phyloP scores from a whole-genome alignment of 2,329 filamentous ascomycete genomes.

The Xylariaceae sp. region DNA sequence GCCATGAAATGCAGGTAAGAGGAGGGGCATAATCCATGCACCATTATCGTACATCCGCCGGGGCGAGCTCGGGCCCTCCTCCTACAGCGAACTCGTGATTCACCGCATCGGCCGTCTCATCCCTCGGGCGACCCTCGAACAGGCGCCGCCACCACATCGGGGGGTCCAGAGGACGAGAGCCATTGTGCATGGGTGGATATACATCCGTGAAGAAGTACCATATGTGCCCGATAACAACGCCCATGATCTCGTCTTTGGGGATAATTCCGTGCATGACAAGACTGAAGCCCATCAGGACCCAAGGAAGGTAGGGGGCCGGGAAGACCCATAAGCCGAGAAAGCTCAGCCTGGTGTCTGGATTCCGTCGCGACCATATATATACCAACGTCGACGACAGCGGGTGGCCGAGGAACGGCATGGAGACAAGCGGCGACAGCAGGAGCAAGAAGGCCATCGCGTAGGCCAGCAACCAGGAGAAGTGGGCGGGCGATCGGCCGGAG shows the following conservation, averaged over 20 bases:
- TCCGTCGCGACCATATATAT: constrained; percentile 95
- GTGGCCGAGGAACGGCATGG: constrained; percentile 90
- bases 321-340: constrained; percentile 87
- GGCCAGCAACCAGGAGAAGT: constrained; percentile 90
- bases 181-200: constrained; percentile 84
- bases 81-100: constrained; percentile 60
- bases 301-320: constrained; percentile 88
- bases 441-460: constrained; percentile 80
- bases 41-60: constrained; percentile 34
- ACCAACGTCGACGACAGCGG: constrained; percentile 88
- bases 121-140: constrained; percentile 57
- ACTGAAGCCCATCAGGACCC: constrained; percentile 91
- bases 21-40: constrained; percentile 4
- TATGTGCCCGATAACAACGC: constrained; percentile 88
- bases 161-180: constrained; percentile 79
- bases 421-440: constrained; percentile 76
- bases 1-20: constrained; percentile 23
- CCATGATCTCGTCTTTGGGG: constrained; percentile 94
- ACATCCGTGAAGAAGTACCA: constrained; percentile 99
- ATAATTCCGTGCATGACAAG: constrained; percentile 83
- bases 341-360: constrained; percentile 84
- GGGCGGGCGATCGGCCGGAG: constrained; percentile 82
- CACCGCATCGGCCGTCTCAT: constrained; percentile 48
- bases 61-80: constrained; percentile 53
- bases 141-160: constrained; percentile 84